phyloP scores from a whole-genome alignment of 208 protist genomes.

The Leishmania amazonensis region DNA sequence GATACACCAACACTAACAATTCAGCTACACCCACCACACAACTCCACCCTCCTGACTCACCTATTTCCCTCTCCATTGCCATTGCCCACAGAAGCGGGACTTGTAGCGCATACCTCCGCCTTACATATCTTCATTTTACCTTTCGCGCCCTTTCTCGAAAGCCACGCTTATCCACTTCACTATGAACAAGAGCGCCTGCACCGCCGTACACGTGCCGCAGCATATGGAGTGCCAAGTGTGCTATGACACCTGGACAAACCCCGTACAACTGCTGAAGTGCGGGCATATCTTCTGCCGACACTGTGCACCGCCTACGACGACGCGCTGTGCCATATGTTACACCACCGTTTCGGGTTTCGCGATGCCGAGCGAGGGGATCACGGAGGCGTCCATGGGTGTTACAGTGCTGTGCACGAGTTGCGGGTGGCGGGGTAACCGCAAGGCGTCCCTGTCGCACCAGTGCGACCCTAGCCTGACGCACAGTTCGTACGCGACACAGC shows the following conservation, averaged over 20 bases:
- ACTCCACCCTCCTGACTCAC: background rate
- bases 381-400: slow-evolving; percentile 37
- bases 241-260: slow-evolving; percentile 67
- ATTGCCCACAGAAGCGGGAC: no score
- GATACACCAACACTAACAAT: background rate
- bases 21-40: background rate
- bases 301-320: slow-evolving; percentile 43
- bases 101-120: background rate
- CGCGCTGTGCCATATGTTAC: slow-evolving; percentile 51
- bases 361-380: slow-evolving; percentile 33
- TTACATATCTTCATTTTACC: slow-evolving; percentile 17
- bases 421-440: slow-evolving; percentile 69
- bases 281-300: slow-evolving; percentile 76
- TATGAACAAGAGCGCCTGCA: slow-evolving; percentile 65
- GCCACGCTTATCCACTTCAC: background rate
- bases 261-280: slow-evolving; percentile 66
- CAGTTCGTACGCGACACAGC: slow-evolving; percentile 47
- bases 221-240: slow-evolving; percentile 72
- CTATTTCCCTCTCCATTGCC: background rate
- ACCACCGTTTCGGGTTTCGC: slow-evolving; percentile 33
- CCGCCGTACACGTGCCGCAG: slow-evolving; percentile 41
- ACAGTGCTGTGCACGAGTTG: slow-evolving; percentile 76
- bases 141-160: background rate
- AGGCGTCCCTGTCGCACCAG: slow-evolving; percentile 46
- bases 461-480: slow-evolving; percentile 57